A percentile compares a stretch with the other conserved stretches of the same genome.
Conservation (phyloP, 1,284 basidiomycete genomes). For the Cystobasidium sp. region DNA sequence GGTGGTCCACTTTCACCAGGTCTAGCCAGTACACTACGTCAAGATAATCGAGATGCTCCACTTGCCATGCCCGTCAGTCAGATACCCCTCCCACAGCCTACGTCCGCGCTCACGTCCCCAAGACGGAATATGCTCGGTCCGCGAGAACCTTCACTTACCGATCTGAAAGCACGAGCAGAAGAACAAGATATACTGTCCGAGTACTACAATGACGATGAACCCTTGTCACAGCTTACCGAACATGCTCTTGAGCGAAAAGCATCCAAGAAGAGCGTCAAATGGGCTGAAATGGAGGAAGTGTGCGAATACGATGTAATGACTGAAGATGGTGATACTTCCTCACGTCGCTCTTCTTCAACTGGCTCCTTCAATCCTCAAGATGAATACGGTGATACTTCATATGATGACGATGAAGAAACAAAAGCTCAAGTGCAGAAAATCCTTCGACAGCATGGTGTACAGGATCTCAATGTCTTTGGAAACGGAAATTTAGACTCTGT, state of each 20-base stretch:
- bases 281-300: conserved; percentile 43
- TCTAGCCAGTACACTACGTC: conserved; percentile 24
- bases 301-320: conserved; percentile 42
- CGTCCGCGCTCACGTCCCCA: conserved; percentile 17
- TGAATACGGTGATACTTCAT: conserved; percentile 22
- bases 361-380: conserved; percentile 26
- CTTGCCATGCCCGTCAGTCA: neutral
- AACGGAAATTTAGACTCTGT: neutral
- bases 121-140: conserved; percentile 36
- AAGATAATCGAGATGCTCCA: neutral
- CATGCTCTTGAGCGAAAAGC: conserved; percentile 33
- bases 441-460: conserved; percentile 18
- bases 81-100: conserved; percentile 1
- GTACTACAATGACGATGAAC: conserved; percentile 19
- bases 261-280: conserved; percentile 40
- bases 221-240: neutral
- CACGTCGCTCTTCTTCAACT: conserved; percentile 32
- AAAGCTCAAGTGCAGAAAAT: conserved; percentile 27
- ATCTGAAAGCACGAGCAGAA: conserved; percentile 32
- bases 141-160: conserved; percentile 34
- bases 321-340: conserved; percentile 39
- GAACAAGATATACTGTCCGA: conserved; percentile 21
- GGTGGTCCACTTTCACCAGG: conserved; percentile 23
- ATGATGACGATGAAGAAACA: conserved; percentile 20
- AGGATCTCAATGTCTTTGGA: conserved; percentile 23